Base-by-base conservation (phyloP, 176 grass and related monocot genomes). In the Oryza meridionalis region DNA sequence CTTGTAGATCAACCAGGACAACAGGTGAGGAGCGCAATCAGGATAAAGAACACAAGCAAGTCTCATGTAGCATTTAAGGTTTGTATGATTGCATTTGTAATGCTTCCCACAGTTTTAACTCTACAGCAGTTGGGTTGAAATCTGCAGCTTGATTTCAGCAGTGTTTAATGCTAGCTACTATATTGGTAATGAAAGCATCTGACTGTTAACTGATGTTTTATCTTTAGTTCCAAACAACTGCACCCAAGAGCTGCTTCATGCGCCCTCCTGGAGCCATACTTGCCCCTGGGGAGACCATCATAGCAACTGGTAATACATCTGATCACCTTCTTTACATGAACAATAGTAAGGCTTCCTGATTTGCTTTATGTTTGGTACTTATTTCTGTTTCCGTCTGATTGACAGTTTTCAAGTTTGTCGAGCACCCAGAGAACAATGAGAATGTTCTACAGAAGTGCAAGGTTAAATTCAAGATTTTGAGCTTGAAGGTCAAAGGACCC, bases 391-490 rank as follows among this genome's bases (percentile, higher is more conserved):
- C 32, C 35, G 67, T 58, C 80, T 76, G 68, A 85, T 82, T 65
- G 47, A 32, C 75, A 99, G 93, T 96, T 76, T 99, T 99, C 92
- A 99, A 99, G 84, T 99, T 96, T 92, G 91, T 99, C 44, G 96
- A 99, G 86, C 96, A 92, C 25, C 96, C 96, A 69, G 93, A 99
- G 75, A 99, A 95, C 83, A 99, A 96, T 86, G 93, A 94, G 47
- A 95, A 98, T 87, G 49, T 84, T 67, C 79, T 94, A 55, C 88
- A 96, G 72, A 96, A 99, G 75, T 90, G 83, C 83, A 94, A 96
- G 65, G 91, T 99, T 42, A 99, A 99, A 83, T 99, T 99, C 86
- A 99, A 99, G 82, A 99, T 99, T 78, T 81, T 99, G 84, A 99
- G 96, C 78, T 92, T 99, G 88, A 99, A 99, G 81, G 96, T 99